Base-by-base conservation (phyloP, 768 basidiomycete genomes). In the Termitomyces sp. region DNA sequence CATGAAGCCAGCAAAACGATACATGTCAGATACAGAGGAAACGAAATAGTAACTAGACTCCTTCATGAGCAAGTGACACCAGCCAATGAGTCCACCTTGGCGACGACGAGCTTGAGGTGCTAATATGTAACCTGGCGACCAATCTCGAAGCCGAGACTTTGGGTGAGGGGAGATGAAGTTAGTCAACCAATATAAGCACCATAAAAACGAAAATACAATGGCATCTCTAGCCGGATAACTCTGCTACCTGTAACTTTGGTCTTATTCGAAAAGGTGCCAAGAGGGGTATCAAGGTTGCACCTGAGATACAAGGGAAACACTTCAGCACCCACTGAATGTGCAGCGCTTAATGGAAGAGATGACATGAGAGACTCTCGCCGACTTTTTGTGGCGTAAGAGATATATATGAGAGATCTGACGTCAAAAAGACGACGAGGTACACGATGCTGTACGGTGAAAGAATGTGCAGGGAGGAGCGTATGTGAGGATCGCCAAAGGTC, bases 181-280 rank as follows among this genome's bases (percentile, higher is more conserved):
- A 44, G 18, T 59, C 36, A 64, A 36, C 18, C 16, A 50, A 54
- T 59, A 59, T 41, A 60, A 59, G 46, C 24, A 31, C 26, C 18
- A 37, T 56, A 42, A 26, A 26, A 18, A 12, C 29, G 14, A 22
- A 52, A 24, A 5, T 58, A 81, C 80, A 59, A 82, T 64, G 12
- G 72, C 66, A 31, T 31, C 29, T 31, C 29, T 9, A 31, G 29
- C 29, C 71, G 71, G 26, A 81, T 65, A 8, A 69, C 55, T 1
- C 72, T 75, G 46, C 68, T 71, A 13, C 71, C 64, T 22, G 69
- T 69, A 58, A 80, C 72, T 59, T 69, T 72, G 56, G 69, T 58
- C 26, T 75, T 76, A 57, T 82, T 82, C 50, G 81, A 69, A 60
- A 70, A 77, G 36, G 80, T 82, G 10, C 80, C 78, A 54, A 77